Evolutionary conservation across 2,329 filamentous ascomycete species (phyloP).

Genomic region (Arthrobotrys entomopaga): DNA sequence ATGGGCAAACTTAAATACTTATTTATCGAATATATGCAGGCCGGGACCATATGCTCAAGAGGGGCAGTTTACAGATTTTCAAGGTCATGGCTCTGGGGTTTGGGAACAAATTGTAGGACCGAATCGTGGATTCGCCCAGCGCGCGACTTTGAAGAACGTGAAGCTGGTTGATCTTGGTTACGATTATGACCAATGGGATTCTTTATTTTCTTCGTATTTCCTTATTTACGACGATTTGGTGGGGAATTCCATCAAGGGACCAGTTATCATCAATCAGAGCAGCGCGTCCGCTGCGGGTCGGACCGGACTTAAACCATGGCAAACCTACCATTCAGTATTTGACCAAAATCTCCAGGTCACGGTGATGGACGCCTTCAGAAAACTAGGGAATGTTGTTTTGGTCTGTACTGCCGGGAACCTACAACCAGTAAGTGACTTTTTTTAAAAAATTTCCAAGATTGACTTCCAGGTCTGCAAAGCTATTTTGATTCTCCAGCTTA

Average conservation of each 20-base stretch:
- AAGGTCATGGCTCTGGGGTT: constrained; percentile 12
- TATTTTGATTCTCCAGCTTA: neutral
- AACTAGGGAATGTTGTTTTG: constrained; percentile 10
- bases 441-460: neutral
- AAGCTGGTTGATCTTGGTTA: neutral
- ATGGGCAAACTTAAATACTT: too few species aligned
- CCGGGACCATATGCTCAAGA: neutral
- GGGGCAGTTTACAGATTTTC: neutral
- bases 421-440: neutral
- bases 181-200: neutral
- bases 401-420: neutral
- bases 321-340: neutral
- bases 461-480: neutral
- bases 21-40: neutral
- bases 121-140: neutral
- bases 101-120: neutral
- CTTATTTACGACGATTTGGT: constrained; percentile 14
- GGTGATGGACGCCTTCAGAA: neutral
- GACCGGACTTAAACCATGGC: neutral
- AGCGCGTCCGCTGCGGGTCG: neutral
- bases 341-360: neutral
- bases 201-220: neutral
- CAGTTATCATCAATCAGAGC: constrained; percentile 12
- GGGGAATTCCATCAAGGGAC: neutral
- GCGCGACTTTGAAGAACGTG: neutral